These are phyloP conservation scores for Fusarium euwallaceae DNA, from an alignment of 2,329 filamentous ascomycete species.

Conservation along the genomic window DNA sequence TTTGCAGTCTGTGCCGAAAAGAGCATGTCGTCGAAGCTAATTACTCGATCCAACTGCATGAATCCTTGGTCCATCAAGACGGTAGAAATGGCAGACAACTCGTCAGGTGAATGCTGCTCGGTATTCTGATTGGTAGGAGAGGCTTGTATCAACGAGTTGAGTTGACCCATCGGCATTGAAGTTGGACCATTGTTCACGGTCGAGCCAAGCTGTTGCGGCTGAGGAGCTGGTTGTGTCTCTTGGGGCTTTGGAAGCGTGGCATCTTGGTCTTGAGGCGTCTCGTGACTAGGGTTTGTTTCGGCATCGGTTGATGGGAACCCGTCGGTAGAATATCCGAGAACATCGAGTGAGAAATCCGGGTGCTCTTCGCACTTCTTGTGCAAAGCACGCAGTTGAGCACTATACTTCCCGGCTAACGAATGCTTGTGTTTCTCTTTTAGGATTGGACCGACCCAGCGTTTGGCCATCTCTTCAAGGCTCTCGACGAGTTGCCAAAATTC, in stretches of 20 bases:
- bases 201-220: not conserved
- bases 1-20: conserved; percentile 43
- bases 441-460: conserved; percentile 44
- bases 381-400: conserved; percentile 15
- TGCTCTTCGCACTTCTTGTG: conserved; percentile 15
- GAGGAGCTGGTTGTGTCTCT: not conserved
- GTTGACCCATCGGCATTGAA: not conserved
- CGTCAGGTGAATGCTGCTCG: conserved; percentile 37
- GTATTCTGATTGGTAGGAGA: conserved; percentile 11
- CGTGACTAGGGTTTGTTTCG: not conserved
- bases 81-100: conserved; percentile 49
- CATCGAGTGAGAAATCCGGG: conserved; percentile 17
- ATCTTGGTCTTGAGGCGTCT: accelerated
- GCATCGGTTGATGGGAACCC: not conserved
- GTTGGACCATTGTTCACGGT: not conserved
- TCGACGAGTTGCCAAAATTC: conserved; percentile 49
- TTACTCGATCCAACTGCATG: conserved; percentile 51
- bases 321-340: conserved; percentile 34
- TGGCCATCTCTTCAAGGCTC: conserved; percentile 48
- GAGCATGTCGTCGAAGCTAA: conserved; percentile 54
- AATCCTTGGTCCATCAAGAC: conserved; percentile 50
- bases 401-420: conserved; percentile 25
- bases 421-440: not conserved
- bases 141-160: conserved; percentile 23
- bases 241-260: accelerated